Evolutionary conservation across 2,329 filamentous ascomycete genomes (phyloP), one percentile per base, ranked within the genome.

Genomic region (Pseudogymnoascus sp.): DNA sequence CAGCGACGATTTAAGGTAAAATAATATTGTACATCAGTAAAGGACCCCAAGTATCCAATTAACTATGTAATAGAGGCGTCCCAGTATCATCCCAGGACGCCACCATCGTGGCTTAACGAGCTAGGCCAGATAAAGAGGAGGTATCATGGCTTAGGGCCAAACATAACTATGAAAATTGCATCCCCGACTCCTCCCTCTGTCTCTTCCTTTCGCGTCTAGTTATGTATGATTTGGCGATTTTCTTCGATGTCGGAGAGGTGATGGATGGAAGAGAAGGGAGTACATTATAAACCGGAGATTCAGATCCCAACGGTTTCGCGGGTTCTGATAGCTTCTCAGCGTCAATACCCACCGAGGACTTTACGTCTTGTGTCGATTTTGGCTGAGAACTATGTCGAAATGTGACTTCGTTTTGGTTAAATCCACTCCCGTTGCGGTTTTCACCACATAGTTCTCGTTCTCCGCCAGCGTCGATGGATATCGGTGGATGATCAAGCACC

Each of bases 251-350:
- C 16, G 49, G 49, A 18, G 49, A 56, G 9, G 49, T 56, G 49
- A n/a, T 56, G 28, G 28, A 56, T 21, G 49, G 49, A 36, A 56
- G 49, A 34, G 49, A 56, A 56, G 49, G 49, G 49, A 56, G 28
- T 21, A 56, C 9, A 28, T 21, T 34, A 56, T 18, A 36, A 14
- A 34, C 49, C 28, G 18, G 49, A 28, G 49, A 16, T 56, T 21
- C 14, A 7, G 49, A 36, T 16, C 28, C 28, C 49, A 18, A 14
- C 16, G 9, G 28, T 18, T 34, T 56, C 28, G 49, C 9, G 11
- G 28, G n/a, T 34, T 56, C 28, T 34, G 16, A 14, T 3, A 34
- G 28, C n/a, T 18, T 56, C n/a, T 31, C 49, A 14, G 5, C 11
- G 28, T 34, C 28, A 21, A 34, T 12, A 14, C 5, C 5, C 28